Base-by-base conservation (phyloP, 768 basidiomycete species). In the Leucosporidium yakuticum region DNA sequence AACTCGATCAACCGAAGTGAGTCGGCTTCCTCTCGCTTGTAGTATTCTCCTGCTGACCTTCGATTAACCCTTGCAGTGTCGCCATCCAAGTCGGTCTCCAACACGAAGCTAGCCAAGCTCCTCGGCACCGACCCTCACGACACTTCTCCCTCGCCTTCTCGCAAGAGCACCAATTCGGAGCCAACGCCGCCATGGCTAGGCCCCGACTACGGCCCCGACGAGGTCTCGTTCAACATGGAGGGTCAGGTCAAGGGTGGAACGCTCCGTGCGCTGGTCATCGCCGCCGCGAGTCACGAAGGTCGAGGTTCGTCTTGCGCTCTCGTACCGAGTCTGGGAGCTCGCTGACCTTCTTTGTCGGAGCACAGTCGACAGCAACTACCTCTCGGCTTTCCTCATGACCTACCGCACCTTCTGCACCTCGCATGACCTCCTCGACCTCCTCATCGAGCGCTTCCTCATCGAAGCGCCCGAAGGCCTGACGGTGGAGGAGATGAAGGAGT, bases 361-460 rank as follows among this genome's bases (percentile, higher is more conserved):
- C 8, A 44, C 58, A 96, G 78, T 83, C 87, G 0, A 84, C 84
- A 11, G 95, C 88, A 79, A 89, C 83, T 77, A 87, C 88, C 55
- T 74, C 6, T 70, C 69, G 77, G 87, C 93, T 1, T 98, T 98
- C 84, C 80, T 98, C 71, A 88, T 96, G 85, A 96, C 95, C 1
- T 96, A 91, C 82, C 91, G 93, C 76, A 93, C 91, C 1, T 97
- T 98, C 79, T 90, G 90, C 21, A 87, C 86, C 8, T 81, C 89
- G 55, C 85, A 89, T 64, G 87, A 91, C 58, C 80, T 98, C 14
- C 87, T 95, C 63, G 87, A 91, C 66, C 82, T 88, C 23, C 85
- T 98, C 25, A 84, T 89, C 11, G 82, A 84, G 54, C 86, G 95
- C 23, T 98, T 92, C 80, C 82, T 83, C 74, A 87, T 93, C 32